Conservation (phyloP, 1,284 basidiomycete species). For the Fomitopsis palustris region DNA sequence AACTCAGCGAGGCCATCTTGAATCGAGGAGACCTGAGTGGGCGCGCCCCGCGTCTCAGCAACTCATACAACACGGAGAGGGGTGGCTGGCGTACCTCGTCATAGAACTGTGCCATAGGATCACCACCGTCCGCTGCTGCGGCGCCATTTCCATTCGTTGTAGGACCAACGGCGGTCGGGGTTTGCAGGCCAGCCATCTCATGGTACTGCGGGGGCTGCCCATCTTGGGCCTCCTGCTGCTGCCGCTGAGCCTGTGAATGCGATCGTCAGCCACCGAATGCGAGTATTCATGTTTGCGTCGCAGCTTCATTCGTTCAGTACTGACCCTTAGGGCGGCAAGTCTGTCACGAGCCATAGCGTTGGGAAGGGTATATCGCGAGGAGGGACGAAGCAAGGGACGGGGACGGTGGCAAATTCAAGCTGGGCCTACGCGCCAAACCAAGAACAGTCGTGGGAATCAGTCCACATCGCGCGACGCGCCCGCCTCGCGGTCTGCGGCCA, state of each 20-base stretch:
- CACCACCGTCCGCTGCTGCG: conserved; percentile 16
- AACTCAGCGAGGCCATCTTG: conserved; percentile 57
- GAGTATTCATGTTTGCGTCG: background rate
- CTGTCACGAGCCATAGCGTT: conserved; percentile 36
- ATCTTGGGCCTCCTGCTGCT: conserved; percentile 21
- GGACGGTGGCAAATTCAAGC: conserved; percentile 1
- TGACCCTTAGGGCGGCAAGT: conserved; percentile 38
- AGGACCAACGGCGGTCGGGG: conserved; percentile 18
- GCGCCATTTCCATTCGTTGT: conserved; percentile 21
- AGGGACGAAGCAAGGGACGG: conserved; percentile 17
- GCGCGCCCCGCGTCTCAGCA: background rate
- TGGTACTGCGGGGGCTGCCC: conserved; percentile 19
- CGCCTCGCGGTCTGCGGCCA: background rate
- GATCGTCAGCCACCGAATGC: conserved; percentile 14
- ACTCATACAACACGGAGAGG: background rate
- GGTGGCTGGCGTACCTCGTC: conserved; percentile 30
- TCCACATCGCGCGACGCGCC: background rate
- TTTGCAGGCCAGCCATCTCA: conserved; percentile 29
- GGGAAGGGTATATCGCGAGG: conserved; percentile 26
- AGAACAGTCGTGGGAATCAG: conserved; percentile 1
- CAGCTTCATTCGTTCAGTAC: conserved; percentile 10
- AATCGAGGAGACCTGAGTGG: conserved; percentile 38
- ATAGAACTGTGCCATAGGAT: conserved; percentile 38
- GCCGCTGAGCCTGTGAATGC: conserved; percentile 32
- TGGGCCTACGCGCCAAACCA: background rate